Evolutionary conservation across 441 rosid genomes (phyloP).

Genomic region (Gossypium lobatum): DNA sequence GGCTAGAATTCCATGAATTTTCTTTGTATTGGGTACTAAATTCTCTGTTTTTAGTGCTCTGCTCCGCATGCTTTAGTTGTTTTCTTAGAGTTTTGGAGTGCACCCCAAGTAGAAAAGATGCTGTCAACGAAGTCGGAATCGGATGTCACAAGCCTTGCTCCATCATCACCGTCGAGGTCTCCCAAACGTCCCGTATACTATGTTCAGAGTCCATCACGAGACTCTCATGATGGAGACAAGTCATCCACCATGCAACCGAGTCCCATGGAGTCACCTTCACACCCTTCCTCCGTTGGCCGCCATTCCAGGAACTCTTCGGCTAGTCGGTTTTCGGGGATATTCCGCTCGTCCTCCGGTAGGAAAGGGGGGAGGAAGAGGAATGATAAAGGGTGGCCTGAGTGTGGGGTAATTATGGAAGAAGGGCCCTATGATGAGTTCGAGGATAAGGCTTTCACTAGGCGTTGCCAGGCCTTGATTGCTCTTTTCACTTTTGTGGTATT

Average conservation of each 20-base stretch:
- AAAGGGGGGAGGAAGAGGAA: slow-evolving; percentile 51
- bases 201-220: slow-evolving; percentile 86
- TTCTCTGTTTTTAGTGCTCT: not conserved
- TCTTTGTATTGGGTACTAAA: not conserved
- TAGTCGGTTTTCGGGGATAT: slow-evolving; percentile 74
- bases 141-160: slow-evolving; percentile 64
- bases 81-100: not conserved
- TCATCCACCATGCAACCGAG: slow-evolving; percentile 67
- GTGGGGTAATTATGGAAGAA: slow-evolving; percentile 69
- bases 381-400: slow-evolving; percentile 87
- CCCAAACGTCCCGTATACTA: slow-evolving; percentile 51
- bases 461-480: slow-evolving; percentile 57
- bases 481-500: slow-evolving; percentile 43
- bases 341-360: slow-evolving; percentile 65
- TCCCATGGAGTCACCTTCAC: slow-evolving; percentile 80
- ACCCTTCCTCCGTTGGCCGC: slow-evolving; percentile 59
- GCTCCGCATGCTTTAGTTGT: not conserved
- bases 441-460: slow-evolving; percentile 46
- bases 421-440: slow-evolving; percentile 58
- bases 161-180: slow-evolving; percentile 60
- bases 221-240: slow-evolving; percentile 74
- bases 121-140: slow-evolving; percentile 54
- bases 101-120: not conserved
- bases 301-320: slow-evolving; percentile 81
- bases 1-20: not conserved